Percentiles rank a stretch among this genome's conserved stretches.
Conservation (phyloP, 1,284 basidiomycete species). For the Singerocomus inundabilis region DNA sequence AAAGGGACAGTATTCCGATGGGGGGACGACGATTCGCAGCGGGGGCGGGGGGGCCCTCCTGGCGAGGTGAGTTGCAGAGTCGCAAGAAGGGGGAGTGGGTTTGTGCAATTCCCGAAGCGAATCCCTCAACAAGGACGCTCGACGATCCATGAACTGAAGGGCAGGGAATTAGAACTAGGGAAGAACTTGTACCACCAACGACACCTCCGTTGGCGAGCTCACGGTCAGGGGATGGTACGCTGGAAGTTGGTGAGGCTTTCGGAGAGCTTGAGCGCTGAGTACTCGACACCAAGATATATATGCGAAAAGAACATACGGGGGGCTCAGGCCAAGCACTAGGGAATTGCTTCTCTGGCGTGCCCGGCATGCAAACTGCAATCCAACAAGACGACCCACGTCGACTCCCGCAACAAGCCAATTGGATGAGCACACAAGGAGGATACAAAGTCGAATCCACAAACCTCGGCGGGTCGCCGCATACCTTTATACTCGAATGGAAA, state of each 20-base stretch:
- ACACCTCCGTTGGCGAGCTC: slow-evolving; percentile 4
- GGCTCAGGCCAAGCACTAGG: slow-evolving; percentile 29
- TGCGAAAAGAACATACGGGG: slow-evolving; percentile 13
- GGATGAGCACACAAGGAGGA: neutral
- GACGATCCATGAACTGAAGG: slow-evolving; percentile 18
- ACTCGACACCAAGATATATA: neutral
- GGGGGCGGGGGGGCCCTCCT: slow-evolving; percentile 18
- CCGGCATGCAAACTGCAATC: slow-evolving; percentile 26
- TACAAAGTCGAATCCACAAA: slow-evolving; percentile 11
- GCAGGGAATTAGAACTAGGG: neutral
- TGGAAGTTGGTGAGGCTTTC: slow-evolving; percentile 3
- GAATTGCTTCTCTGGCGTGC: slow-evolving; percentile 20
- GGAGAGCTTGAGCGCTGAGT: slow-evolving; percentile 2
- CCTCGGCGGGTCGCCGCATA: slow-evolving; percentile 5
- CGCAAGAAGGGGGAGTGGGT: slow-evolving; percentile 1
- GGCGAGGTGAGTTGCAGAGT: slow-evolving; percentile 12
- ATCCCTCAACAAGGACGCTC: slow-evolving; percentile 1
- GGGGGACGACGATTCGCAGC: slow-evolving; percentile 35
- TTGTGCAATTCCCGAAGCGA: slow-evolving; percentile 17
- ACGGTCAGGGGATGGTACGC: neutral
- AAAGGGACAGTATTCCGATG: slow-evolving; percentile 36
- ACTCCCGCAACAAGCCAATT: too few relatives aligned
- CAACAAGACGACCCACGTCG: slow-evolving; percentile 1
- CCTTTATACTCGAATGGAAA: slow-evolving; percentile 21
- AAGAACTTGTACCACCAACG: neutral